phyloP scores from a whole-genome alignment of 768 basidiomycete genomes.

The Podaxis carcinomalis region DNA sequence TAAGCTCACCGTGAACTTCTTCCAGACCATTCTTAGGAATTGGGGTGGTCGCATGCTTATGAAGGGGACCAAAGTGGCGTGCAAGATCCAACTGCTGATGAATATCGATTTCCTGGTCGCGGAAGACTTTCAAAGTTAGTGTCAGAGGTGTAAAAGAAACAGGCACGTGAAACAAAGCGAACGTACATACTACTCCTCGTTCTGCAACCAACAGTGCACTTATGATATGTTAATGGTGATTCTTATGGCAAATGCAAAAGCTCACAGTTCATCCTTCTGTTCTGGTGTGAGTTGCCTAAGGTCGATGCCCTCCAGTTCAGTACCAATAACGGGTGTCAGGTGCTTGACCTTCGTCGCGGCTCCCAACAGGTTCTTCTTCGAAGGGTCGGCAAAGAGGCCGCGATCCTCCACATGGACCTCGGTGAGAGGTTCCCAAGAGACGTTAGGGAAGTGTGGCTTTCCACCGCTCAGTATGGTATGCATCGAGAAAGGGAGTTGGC shows the following conservation, averaged over 20 bases:
- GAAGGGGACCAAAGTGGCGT: conserved; percentile 68
- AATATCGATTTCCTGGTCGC: conserved; percentile 67
- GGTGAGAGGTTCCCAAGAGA: conserved; percentile 61
- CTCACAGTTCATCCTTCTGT: conserved; percentile 80
- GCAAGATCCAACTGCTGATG: conserved; percentile 70
- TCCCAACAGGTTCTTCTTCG: conserved; percentile 59
- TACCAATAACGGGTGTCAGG: conserved; percentile 70
- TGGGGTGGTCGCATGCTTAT: conserved; percentile 81
- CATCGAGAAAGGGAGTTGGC: conserved; percentile 2
- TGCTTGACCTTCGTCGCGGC: conserved; percentile 66
- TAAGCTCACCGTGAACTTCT: conserved; percentile 59
- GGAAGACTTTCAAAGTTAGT: conserved; percentile 50
- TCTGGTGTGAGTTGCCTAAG: conserved; percentile 57
- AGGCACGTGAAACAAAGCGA: neutral
- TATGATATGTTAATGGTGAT: conserved; percentile 20
- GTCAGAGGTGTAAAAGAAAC: conserved; percentile 1
- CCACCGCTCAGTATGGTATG: neutral
- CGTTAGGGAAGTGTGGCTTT: conserved; percentile 60
- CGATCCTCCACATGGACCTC: conserved; percentile 62
- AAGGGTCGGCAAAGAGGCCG: conserved; percentile 62
- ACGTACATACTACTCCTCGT: conserved; percentile 71
- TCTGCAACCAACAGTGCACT: conserved; percentile 71
- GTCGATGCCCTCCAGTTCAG: conserved; percentile 71
- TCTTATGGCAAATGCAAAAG: conserved; percentile 18
- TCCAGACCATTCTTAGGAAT: conserved; percentile 71